Percentiles rank a stretch among this genome's conserved stretches.
Evolutionary conservation across 1,284 basidiomycete genomes (phyloP).

Genomic region (Austropuccinia psidii): DNA sequence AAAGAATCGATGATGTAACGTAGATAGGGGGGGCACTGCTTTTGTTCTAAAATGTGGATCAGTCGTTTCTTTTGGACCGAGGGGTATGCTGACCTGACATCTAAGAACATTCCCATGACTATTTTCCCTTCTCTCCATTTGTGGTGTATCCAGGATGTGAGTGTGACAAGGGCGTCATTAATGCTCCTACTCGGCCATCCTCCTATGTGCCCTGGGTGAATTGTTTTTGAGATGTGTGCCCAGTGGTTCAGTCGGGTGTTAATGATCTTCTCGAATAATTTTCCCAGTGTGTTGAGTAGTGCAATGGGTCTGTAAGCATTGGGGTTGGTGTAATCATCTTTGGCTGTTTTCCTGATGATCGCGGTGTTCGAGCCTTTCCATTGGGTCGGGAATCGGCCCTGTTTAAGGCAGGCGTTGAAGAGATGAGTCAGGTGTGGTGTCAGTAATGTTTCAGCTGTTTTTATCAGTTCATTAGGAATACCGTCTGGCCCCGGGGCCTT

Average conservation of each 20-base stretch:
- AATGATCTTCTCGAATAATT: slow-evolving; percentile 18
- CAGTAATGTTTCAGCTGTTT: neutral
- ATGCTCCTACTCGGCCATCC: neutral
- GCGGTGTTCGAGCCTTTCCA: slow-evolving; percentile 5
- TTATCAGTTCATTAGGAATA: neutral
- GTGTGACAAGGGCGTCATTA: neutral
- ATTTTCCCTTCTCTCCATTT: slow-evolving; percentile 14
- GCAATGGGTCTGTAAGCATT: slow-evolving; percentile 8
- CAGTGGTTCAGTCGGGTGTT: neutral
- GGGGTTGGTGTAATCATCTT: neutral
- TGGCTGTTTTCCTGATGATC: slow-evolving; percentile 1
- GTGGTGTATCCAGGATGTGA: neutral
- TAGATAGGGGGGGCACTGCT: neutral
- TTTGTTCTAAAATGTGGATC: neutral
- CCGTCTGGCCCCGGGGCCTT: neutral
- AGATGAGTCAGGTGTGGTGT: neutral
- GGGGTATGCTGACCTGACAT: slow-evolving; percentile 12
- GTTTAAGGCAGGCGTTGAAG: neutral
- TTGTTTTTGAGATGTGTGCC: neutral
- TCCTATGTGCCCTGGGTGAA: neutral
- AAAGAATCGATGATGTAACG: neutral
- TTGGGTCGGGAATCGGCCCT: neutral
- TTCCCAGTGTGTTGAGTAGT: neutral
- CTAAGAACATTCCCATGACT: neutral
- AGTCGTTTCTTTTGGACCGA: neutral